phyloP scores from a whole-genome alignment of 139 green algal genomes.

The Spirogloea muscicola region DNA sequence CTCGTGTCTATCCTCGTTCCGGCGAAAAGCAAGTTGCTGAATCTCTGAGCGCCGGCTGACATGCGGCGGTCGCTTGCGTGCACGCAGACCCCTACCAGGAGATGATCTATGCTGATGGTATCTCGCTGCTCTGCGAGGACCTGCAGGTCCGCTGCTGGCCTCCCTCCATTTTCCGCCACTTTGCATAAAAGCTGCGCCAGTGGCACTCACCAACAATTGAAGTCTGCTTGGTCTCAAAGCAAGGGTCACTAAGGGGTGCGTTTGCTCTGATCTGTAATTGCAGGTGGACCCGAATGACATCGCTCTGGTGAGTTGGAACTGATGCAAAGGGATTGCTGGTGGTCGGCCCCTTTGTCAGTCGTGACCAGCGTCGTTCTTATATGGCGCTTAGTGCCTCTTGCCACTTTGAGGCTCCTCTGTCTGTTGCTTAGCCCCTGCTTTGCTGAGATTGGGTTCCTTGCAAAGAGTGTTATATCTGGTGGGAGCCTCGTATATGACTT shows the following conservation, averaged over 20 bases:
- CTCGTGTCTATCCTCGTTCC: neutral
- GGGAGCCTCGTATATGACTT: neutral
- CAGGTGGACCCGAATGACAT: constrained; percentile 48
- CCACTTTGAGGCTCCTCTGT: too few species aligned
- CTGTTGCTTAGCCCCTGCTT: too few species aligned
- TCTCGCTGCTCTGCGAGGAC: constrained; percentile 52
- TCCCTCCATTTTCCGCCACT: neutral
- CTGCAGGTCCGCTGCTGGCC: constrained; percentile 25
- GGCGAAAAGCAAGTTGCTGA: neutral
- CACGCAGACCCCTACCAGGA: constrained; percentile 40
- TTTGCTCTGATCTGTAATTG: neutral
- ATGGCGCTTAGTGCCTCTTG: neutral
- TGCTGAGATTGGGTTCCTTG: neutral
- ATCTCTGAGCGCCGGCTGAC: neutral
- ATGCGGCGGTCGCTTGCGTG: neutral
- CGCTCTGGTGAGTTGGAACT: constrained; percentile 32
- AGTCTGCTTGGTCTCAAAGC: neutral
- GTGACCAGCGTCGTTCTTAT: neutral
- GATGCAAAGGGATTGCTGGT: neutral
- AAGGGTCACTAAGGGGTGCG: neutral
- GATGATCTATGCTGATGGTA: constrained; percentile 52
- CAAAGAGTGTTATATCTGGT: neutral
- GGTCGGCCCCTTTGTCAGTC: neutral
- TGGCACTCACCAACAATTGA: neutral
- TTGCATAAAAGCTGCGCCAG: neutral